A percentile compares a stretch with the other conserved stretches of the same genome.
Conservation (phyloP, 73 alveolate species). For the Breviolum minutum region DNA sequence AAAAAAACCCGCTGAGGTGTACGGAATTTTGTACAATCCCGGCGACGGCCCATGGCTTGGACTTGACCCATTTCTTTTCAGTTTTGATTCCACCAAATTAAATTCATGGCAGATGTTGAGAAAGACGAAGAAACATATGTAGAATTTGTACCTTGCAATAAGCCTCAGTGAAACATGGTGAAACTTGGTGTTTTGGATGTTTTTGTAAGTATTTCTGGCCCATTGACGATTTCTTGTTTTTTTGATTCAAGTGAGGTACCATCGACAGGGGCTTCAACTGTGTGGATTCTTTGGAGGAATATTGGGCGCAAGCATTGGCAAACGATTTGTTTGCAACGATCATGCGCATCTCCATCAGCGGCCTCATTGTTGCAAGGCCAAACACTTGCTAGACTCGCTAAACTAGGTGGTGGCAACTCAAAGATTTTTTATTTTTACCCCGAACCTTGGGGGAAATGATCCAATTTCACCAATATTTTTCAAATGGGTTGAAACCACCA, state of each 20-base stretch:
- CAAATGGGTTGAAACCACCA: background rate
- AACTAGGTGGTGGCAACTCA: too few species aligned
- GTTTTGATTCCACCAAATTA: background rate
- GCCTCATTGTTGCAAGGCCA: constrained; percentile 43
- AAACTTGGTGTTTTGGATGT: too few species aligned
- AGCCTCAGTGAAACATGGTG: background rate
- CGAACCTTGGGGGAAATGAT: too few species aligned
- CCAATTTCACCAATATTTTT: background rate
- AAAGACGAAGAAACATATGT: background rate
- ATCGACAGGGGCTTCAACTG: constrained; percentile 39
- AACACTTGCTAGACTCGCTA: too few species aligned
- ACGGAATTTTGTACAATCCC: constrained; percentile 49
- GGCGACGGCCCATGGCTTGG: constrained; percentile 58
- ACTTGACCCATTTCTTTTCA: background rate
- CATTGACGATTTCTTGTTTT: too few species aligned
- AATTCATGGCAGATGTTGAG: too few species aligned
- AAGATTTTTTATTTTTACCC: too few species aligned
- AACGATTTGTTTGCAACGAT: constrained; percentile 76
- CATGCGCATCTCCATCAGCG: constrained; percentile 77
- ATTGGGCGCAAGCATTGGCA: constrained; percentile 15
- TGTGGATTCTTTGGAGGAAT: constrained; percentile 34
- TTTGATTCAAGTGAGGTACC: background rate
- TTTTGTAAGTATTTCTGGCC: too few species aligned
- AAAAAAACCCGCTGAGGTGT: constrained; percentile 14
- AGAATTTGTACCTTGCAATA: background rate